Conservation (phyloP, 192 early-diverging fungal species). For the Radiomyces spectabilis region DNA sequence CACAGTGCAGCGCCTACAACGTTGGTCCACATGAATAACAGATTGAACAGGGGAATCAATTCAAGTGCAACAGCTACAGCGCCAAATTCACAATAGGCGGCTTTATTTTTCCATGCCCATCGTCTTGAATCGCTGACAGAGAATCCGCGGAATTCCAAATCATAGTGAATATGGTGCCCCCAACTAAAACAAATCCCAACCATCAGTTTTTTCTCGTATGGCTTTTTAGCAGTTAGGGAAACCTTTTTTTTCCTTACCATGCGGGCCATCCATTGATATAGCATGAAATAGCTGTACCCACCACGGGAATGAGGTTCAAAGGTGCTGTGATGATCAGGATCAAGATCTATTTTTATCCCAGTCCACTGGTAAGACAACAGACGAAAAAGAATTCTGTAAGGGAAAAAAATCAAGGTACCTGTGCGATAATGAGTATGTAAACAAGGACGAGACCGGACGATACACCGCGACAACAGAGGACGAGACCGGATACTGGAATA, state of each 20-base stretch:
- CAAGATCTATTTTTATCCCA: constrained; percentile 36
- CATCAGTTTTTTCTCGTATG: too few relatives aligned
- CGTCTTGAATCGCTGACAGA: constrained; percentile 31
- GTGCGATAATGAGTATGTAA: constrained; percentile 26
- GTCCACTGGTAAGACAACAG: too few relatives aligned
- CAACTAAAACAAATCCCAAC: constrained; percentile 33
- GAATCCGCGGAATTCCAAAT: constrained; percentile 43
- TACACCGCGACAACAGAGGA: constrained; percentile 39
- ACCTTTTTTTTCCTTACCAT: constrained; percentile 16
- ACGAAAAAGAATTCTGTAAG: too few relatives aligned
- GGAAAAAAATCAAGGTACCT: too few relatives aligned
- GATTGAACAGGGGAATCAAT: constrained; percentile 50
- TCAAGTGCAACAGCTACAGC: constrained; percentile 50
- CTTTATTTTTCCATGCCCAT: constrained; percentile 32
- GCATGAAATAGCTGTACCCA: constrained; percentile 42
- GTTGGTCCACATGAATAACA: constrained; percentile 67
- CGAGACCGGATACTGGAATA: constrained; percentile 27
- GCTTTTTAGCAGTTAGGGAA: too few relatives aligned
- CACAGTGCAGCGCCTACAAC: constrained; percentile 56
- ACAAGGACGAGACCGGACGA: constrained; percentile 27
- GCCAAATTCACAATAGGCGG: constrained; percentile 33
- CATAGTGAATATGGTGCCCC: constrained; percentile 44
- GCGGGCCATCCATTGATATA: constrained; percentile 45
- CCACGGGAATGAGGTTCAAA: constrained; percentile 48
- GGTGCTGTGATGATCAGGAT: constrained; percentile 49